phyloP scores from a whole-genome alignment of 2,329 filamentous ascomycete genomes.

The Rosellinia necatrix region DNA sequence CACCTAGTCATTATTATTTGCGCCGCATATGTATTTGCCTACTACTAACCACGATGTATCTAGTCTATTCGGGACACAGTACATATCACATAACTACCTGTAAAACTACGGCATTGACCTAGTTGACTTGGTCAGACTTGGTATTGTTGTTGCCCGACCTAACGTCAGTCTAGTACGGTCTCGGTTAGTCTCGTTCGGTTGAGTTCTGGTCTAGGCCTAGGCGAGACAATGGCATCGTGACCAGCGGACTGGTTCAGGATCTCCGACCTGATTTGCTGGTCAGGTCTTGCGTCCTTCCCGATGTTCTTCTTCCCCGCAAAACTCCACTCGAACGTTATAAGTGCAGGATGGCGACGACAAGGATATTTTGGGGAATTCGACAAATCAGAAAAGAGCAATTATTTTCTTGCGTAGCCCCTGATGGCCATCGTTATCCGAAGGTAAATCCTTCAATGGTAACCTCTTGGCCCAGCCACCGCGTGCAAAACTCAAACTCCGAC shows the following conservation, averaged over 20 bases:
- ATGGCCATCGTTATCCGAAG: constrained; percentile 1
- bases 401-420: neutral
- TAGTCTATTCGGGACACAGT: no score
- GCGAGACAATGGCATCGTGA: constrained; percentile 15
- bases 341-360: constrained; percentile 10
- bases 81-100: no score
- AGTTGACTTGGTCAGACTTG: neutral
- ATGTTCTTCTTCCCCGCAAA: constrained; percentile 24
- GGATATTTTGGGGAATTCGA: constrained; percentile 3
- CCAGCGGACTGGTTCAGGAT: constrained; percentile 13
- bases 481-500: constrained; percentile 2
- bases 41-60: no score
- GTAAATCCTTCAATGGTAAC: neutral
- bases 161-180: neutral
- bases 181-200: neutral
- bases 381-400: constrained; percentile 22
- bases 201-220: neutral
- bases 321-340: constrained; percentile 8
- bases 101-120: no score
- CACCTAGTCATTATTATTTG: no score
- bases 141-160: no score
- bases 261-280: constrained; percentile 9
- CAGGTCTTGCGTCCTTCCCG: constrained; percentile 1
- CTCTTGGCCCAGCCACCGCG: neutral
- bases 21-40: no score